Evolutionary conservation across 495 filamentous ascomycete species (phyloP).

Genomic region (Delitschia confertaspora): DNA sequence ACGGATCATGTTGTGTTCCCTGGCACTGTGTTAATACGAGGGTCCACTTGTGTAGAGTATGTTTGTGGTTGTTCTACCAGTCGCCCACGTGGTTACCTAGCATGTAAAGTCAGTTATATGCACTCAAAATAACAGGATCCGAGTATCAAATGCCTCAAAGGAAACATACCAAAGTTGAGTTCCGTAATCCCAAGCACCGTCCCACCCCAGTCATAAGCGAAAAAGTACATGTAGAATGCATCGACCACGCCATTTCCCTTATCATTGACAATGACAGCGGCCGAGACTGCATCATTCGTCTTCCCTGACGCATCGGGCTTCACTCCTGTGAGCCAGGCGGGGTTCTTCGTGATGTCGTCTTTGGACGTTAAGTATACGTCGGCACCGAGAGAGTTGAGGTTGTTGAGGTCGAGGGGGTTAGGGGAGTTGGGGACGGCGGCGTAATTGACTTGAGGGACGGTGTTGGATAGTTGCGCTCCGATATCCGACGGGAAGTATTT

Average conservation of each 20-base stretch:
- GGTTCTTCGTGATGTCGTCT: slow-evolving; percentile 45
- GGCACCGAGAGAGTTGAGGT: slow-evolving; percentile 43
- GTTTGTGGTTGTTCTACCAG: slow-evolving; percentile 41
- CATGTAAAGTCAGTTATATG: slow-evolving; percentile 5
- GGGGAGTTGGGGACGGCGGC: slow-evolving; percentile 36
- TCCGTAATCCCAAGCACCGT: slow-evolving; percentile 30
- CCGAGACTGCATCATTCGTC: slow-evolving; percentile 40
- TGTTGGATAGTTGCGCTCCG: slow-evolving; percentile 46
- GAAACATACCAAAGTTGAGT: slow-evolving; percentile 22
- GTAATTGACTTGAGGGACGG: slow-evolving; percentile 47
- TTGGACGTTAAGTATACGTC: slow-evolving; percentile 51
- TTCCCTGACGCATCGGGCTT: slow-evolving; percentile 40
- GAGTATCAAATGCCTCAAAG: neutral
- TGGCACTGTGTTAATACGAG: neutral
- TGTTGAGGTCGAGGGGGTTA: slow-evolving; percentile 47
- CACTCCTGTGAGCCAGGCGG: slow-evolving; percentile 43
- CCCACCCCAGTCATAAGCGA: slow-evolving; percentile 48
- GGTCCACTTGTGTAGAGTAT: neutral
- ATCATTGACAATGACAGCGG: slow-evolving; percentile 49
- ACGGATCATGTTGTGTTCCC: slow-evolving; percentile 62
- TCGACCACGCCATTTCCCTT: slow-evolving; percentile 48
- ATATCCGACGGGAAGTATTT: slow-evolving; percentile 53
- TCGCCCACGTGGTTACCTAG: slow-evolving; percentile 57
- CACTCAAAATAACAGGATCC: slow-evolving; percentile 16
- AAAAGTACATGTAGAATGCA: slow-evolving; percentile 65